Evolutionary conservation across 371 early-diverging fungal genomes (phyloP).

Genomic region (Saksenaea oblongispora): DNA sequence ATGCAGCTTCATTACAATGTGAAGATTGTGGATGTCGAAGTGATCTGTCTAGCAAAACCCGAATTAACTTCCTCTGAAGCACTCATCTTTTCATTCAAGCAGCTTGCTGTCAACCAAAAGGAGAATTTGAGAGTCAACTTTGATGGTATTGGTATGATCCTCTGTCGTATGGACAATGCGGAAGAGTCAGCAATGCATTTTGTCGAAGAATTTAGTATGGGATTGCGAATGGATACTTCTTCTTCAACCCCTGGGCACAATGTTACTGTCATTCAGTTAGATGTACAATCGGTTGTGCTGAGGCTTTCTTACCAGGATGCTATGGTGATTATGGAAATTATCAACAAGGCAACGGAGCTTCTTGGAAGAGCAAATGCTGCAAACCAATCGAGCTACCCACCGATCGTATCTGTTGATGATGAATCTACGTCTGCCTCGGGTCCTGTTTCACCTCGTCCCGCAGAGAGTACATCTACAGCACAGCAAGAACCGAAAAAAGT

Average conservation of each 20-base stretch:
- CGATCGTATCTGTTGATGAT: conserved; percentile 11
- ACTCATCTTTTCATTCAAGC: conserved; percentile 78
- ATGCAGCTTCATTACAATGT: conserved; percentile 55
- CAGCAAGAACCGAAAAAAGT: conserved; percentile 12
- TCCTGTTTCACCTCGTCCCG: background rate
- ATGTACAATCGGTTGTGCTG: conserved; percentile 65
- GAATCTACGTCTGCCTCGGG: background rate
- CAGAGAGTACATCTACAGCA: background rate
- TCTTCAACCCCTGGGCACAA: conserved; percentile 52
- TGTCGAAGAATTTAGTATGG: conserved; percentile 81
- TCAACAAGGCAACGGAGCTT: conserved; percentile 72
- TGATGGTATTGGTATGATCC: conserved; percentile 81
- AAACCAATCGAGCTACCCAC: background rate
- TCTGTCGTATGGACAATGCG: conserved; percentile 86
- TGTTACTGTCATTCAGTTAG: conserved; percentile 58
- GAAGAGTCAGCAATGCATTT: conserved; percentile 77
- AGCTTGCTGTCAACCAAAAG: conserved; percentile 73
- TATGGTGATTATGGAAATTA: conserved; percentile 77
- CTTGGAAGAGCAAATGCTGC: conserved; percentile 27
- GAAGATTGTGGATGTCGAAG: conserved; percentile 79
- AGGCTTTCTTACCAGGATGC: conserved; percentile 85
- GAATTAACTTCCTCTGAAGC: conserved; percentile 76
- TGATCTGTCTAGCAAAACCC: conserved; percentile 83
- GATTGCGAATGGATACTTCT: conserved; percentile 63
- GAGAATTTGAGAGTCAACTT: conserved; percentile 62